phyloP scores from a whole-genome alignment of 129 eudicot genomes.

The Arctium lappa region DNA sequence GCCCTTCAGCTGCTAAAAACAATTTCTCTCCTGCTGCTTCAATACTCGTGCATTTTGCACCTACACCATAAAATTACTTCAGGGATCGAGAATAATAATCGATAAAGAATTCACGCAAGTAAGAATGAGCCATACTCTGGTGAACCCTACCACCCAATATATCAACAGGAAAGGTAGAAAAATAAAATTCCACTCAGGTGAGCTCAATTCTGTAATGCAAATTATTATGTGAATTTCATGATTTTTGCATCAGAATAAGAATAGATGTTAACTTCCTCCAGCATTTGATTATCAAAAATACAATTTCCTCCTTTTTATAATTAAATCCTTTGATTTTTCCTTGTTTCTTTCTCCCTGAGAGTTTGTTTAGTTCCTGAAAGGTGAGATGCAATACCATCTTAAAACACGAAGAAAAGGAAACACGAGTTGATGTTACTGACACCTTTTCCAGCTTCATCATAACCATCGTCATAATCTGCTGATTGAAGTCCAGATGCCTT shows the following conservation, averaged over 20 bases:
- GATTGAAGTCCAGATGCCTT: slow-evolving; percentile 46
- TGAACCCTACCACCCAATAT: neutral
- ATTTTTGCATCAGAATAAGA: neutral
- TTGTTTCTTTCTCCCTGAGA: neutral
- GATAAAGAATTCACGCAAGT: slow-evolving; percentile 6
- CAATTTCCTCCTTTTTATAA: neutral
- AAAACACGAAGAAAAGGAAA: neutral
- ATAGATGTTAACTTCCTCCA: slow-evolving; percentile 10
- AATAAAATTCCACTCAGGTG: neutral
- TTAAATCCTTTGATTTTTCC: neutral
- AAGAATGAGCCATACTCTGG: neutral
- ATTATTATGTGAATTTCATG: neutral
- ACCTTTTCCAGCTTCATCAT: slow-evolving; percentile 76
- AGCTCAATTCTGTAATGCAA: neutral
- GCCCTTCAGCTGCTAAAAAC: slow-evolving; percentile 43
- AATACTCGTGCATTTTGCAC: slow-evolving; percentile 33
- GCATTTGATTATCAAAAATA: neutral
- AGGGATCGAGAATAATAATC: neutral
- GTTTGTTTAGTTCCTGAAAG: neutral
- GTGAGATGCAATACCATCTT: neutral
- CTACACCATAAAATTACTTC: slow-evolving; percentile 29
- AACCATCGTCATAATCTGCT: slow-evolving; percentile 51
- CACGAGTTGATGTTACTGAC: neutral
- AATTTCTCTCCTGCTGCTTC: slow-evolving; percentile 53
- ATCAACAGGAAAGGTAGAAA: neutral